Evolutionary conservation across 2,329 filamentous ascomycete species (phyloP).

Genomic region (Colletotrichum phormii): DNA sequence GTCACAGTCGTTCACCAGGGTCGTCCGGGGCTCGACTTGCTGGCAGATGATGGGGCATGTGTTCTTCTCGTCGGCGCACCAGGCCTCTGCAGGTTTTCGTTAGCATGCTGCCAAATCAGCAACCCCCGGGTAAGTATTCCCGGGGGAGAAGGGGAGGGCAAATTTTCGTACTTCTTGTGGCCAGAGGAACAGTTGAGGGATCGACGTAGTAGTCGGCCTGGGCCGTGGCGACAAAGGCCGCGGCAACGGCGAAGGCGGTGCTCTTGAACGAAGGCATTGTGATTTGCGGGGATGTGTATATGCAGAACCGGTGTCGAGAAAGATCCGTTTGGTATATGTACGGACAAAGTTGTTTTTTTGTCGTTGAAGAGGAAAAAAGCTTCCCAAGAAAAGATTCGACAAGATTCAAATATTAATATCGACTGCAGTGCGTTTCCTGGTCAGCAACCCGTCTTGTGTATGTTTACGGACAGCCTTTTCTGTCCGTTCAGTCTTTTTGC

Average conservation of each 20-base stretch:
- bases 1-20: slow-evolving; percentile 74
- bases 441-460: slow-evolving; percentile 22
- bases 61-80: slow-evolving; percentile 73
- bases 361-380: background rate
- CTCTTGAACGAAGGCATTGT: slow-evolving; percentile 68
- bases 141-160: background rate
- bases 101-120: slow-evolving; percentile 6
- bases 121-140: background rate
- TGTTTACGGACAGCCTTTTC: slow-evolving; percentile 1
- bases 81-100: slow-evolving; percentile 58
- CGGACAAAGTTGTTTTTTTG: background rate
- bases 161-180: slow-evolving; percentile 61
- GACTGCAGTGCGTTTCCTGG: slow-evolving; percentile 30
- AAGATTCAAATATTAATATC: slow-evolving; percentile 7
- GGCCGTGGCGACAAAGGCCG: slow-evolving; percentile 63
- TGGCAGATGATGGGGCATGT: slow-evolving; percentile 80
- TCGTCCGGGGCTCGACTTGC: slow-evolving; percentile 64
- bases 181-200: slow-evolving; percentile 67
- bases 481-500: background rate
- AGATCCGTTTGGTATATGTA: background rate
- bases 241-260: slow-evolving; percentile 65
- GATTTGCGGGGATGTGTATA: slow-evolving; percentile 4
- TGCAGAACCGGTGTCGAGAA: background rate
- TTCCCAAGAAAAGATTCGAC: background rate
- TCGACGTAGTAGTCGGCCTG: slow-evolving; percentile 71